Base-by-base conservation (phyloP, 176 grass and related monocot species). In the Alloteropsis semialata region DNA sequence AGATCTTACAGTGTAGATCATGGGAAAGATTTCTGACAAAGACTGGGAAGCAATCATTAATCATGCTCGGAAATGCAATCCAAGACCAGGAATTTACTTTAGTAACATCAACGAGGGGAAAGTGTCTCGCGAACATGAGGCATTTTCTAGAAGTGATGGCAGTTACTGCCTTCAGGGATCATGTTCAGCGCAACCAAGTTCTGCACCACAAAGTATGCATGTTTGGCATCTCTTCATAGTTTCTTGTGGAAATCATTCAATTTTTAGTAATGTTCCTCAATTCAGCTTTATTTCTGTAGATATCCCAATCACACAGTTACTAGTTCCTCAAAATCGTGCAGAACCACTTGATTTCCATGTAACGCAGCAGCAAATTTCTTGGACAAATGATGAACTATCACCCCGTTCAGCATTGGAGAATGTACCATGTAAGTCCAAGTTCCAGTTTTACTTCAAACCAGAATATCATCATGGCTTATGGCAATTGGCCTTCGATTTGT, bases 11-110 rank as follows among this genome's bases (percentile, higher is more conserved):
- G n/a, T 55, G 15, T 24, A 84, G 82, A 77, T 77, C 45, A 21
- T 84, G 2, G 82, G 82, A 24, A 84, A 69, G 62, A 77, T 84
- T 9, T 77, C 82, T 57, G 63, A 69, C 28, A 62, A 77, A 58
- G 82, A 84, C n/a, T 84, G 73, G 73, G 63, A 84, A 25, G 77
- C 6, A 0, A 25, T 84, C 62, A 46, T 84, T 27, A 58, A 14
- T 46, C 73, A 84, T 27, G 82, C 82, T 69, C 50, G 0, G 3
- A 84, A 45, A 34, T 84, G 82, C 73, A 59, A 34, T 46, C 37
- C 63, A 77, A 49, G 33, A 36, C 43, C 69, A 65, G 16, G n/a
- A 83, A 63, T 30, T 56, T 22, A 15, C 64, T 42, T 34, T 30
- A 22, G n/a, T 56, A 43, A 8, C n/a, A 68, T 68, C 13, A 28